phyloP scores from a whole-genome alignment of 768 basidiomycete species.

The Xanthoconium purpureum region DNA sequence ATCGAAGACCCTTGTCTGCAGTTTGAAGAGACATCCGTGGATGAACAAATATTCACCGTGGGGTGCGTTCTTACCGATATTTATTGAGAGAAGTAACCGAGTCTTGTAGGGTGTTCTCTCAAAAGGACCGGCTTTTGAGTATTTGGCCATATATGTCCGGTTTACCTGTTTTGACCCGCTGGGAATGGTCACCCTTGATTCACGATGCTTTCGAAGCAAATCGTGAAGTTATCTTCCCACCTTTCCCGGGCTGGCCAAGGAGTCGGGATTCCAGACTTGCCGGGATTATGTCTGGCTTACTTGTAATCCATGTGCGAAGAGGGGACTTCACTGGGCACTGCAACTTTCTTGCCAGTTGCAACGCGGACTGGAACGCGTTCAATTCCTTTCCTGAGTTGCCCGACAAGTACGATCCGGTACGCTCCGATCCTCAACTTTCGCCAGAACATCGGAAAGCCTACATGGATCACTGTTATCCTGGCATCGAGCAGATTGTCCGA shows the following conservation, averaged over 20 bases:
- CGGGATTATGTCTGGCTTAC: conserved; percentile 32
- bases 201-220: conserved; percentile 25
- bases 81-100: not conserved
- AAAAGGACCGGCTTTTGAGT: conserved; percentile 28
- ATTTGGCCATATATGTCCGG: conserved; percentile 34
- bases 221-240: conserved; percentile 17
- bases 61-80: conserved; percentile 7
- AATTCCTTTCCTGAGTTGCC: conserved; percentile 38
- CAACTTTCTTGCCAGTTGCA: conserved; percentile 31
- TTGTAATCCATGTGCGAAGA: conserved; percentile 49
- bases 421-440: conserved; percentile 23
- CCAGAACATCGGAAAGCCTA: conserved; percentile 27
- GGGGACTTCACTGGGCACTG: conserved; percentile 50
- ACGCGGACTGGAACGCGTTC: conserved; percentile 41
- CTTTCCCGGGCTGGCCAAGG: conserved; percentile 7
- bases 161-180: conserved; percentile 33
- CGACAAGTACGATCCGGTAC: conserved; percentile 35
- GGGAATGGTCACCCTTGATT: conserved; percentile 36
- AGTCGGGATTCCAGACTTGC: not conserved
- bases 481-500: conserved; percentile 38
- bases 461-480: conserved; percentile 42
- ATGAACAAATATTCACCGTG: conserved; percentile 18
- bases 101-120: conserved; percentile 29
- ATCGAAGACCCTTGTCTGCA: conserved; percentile 40
- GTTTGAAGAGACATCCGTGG: conserved; percentile 22